These are phyloP conservation scores for Arthrobotrys iridis DNA, from an alignment of 2,329 filamentous ascomycete genomes.

Conservation along the genomic window DNA sequence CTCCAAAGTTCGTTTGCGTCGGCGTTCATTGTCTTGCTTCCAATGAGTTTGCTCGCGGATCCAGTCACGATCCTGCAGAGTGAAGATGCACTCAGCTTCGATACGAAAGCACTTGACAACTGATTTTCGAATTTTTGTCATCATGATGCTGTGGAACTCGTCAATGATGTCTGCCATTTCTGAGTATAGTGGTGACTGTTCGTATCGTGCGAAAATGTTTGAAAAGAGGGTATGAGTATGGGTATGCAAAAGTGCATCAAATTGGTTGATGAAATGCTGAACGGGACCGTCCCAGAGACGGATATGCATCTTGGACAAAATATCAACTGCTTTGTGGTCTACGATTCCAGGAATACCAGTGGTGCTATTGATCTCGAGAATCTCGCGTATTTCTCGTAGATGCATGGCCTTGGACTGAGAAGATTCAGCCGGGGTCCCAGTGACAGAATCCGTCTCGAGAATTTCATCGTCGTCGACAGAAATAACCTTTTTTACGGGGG, in stretches of 20 bases:
- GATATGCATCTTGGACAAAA: slow-evolving; percentile 54
- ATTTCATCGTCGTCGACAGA: slow-evolving; percentile 42
- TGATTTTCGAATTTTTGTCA: slow-evolving; percentile 16
- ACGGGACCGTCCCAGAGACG: slow-evolving; percentile 54
- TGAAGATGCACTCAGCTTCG: slow-evolving; percentile 49
- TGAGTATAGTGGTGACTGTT: slow-evolving; percentile 55
- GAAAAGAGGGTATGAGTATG: slow-evolving; percentile 47
- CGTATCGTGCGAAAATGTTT: slow-evolving; percentile 53
- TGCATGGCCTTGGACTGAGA: slow-evolving; percentile 45
- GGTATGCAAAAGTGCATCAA: slow-evolving; percentile 44
- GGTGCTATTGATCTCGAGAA: slow-evolving; percentile 55
- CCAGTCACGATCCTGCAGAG: slow-evolving; percentile 39
- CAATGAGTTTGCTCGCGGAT: slow-evolving; percentile 24
- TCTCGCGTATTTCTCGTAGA: slow-evolving; percentile 55
- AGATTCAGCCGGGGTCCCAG: neutral
- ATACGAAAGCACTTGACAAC: slow-evolving; percentile 35
- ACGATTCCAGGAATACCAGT: slow-evolving; percentile 57
- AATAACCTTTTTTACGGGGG: slow-evolving; percentile 27
- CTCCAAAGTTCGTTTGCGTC: slow-evolving; percentile 24
- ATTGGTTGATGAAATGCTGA: slow-evolving; percentile 41
- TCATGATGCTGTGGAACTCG: slow-evolving; percentile 51
- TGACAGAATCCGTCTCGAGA: slow-evolving; percentile 30
- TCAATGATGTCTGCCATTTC: slow-evolving; percentile 62
- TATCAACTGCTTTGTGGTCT: slow-evolving; percentile 55
- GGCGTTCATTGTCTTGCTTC: slow-evolving; percentile 36